Percentiles rank a stretch among this genome's conserved stretches.
Conservation (phyloP, 352 stramenopile genomes). For the Pythium aristosporum region DNA sequence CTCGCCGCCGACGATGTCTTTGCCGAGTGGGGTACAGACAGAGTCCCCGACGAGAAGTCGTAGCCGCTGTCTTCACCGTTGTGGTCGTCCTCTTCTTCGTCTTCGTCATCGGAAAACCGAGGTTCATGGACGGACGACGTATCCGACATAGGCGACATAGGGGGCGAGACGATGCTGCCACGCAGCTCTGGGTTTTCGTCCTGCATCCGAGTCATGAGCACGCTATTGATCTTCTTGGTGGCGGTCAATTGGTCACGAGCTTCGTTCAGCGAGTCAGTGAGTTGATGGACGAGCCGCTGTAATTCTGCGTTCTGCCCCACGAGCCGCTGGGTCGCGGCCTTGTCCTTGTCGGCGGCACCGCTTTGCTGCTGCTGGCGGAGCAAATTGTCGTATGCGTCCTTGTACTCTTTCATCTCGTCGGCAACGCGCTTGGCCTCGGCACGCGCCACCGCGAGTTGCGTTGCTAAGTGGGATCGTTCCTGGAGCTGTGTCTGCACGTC, state of each 20-base stretch:
- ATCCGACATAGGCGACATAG: constrained; percentile 34
- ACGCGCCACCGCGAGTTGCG: constrained; percentile 49
- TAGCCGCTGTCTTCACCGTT: constrained; percentile 25
- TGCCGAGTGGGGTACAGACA: not conserved
- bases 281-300: constrained; percentile 67
- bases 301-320: constrained; percentile 65
- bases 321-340: constrained; percentile 51
- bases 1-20: constrained; percentile 3
- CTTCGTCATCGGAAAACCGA: constrained; percentile 54
- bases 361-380: constrained; percentile 38
- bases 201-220: constrained; percentile 66
- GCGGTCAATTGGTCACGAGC: constrained; percentile 67
- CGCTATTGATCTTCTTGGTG: constrained; percentile 74
- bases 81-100: constrained; percentile 35
- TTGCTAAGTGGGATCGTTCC: constrained; percentile 56
- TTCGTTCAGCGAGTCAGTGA: constrained; percentile 71
- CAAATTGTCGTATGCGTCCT: constrained; percentile 49
- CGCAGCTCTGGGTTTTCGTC: constrained; percentile 49
- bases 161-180: constrained; percentile 44
- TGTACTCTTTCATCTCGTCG: constrained; percentile 63
- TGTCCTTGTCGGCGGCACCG: constrained; percentile 62
- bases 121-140: constrained; percentile 39
- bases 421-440: constrained; percentile 51
- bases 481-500: constrained; percentile 56
- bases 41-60: not conserved